Evolutionary conservation across 805 yeast genomes (phyloP), one percentile per base, ranked within the genome.

Genomic region (Candida alai): DNA sequence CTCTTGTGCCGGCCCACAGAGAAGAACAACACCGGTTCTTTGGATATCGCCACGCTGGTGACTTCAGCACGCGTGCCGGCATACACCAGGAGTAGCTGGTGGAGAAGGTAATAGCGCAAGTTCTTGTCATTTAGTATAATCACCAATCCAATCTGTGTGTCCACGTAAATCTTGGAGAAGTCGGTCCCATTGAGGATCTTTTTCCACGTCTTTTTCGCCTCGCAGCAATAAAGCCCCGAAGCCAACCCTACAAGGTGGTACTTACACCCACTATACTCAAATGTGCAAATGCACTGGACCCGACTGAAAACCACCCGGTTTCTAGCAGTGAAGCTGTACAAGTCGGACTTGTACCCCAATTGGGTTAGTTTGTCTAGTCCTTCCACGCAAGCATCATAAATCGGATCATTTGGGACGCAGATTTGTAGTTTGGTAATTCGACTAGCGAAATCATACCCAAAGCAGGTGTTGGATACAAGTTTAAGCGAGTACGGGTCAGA

Each of bases 1-100:
- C 76, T 78, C 38, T 78, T 70, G 51, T 88, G 86, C 19, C 68
- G 73, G 0, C 93, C 96, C 40, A 83, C 62, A 30, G 72, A 73
- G 58, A 84, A 88, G 42, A 73, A 78, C 2, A 73, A 57, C 0
- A 51, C 76, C 58, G 54, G 60, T 31, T 77, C 76, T 43, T 70
- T 65, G 10, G 77, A 62, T 9, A 76, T 45, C 18, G 67, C 54
- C 19, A 73, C 68, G 11, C 81, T 73, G n/a, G 73, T 62, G 14
- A 71, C 44, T 4, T 52, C 50, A 17, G 60, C 58, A 15, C 56
- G 52, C 8, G 47, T 55, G 25, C 68, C 73, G 36, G 70, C 69
- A 48, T 76, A 80, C 11, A 84, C 79, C 15, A 74, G 62, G 31
- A 82, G 52, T 11, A 89, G 48, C 43, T 77, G 76, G 25, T 80